Conservation (phyloP, 495 filamentous ascomycete species). For the Penicillium parvum region DNA sequence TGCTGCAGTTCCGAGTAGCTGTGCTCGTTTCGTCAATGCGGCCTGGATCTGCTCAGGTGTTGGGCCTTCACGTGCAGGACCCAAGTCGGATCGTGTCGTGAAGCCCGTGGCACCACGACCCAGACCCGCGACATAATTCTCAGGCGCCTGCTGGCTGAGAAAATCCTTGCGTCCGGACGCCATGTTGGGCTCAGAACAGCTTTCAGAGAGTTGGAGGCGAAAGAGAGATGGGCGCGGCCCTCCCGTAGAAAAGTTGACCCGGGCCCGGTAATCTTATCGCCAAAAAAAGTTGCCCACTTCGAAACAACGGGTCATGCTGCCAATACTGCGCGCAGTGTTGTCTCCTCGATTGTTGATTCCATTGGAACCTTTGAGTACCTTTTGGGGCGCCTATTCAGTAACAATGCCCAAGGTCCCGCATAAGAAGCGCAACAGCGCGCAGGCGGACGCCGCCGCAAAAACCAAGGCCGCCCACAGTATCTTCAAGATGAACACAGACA, state of each 20-base stretch:
- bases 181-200: slow-evolving; percentile 43
- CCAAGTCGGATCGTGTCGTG: slow-evolving; percentile 94
- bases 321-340: too few relatives aligned
- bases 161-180: slow-evolving; percentile 82
- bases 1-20: slow-evolving; percentile 74
- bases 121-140: slow-evolving; percentile 97
- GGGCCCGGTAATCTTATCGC: slow-evolving; percentile 42
- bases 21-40: slow-evolving; percentile 85
- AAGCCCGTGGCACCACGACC: slow-evolving; percentile 97
- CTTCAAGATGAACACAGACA: slow-evolving; percentile 80
- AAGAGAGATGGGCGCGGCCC: slow-evolving; percentile 4
- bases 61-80: slow-evolving; percentile 92
- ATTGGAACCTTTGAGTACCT: too few relatives aligned
- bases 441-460: slow-evolving; percentile 44
- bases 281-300: slow-evolving; percentile 28
- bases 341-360: too few relatives aligned
- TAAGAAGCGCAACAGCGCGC: slow-evolving; percentile 54
- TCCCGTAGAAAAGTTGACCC: slow-evolving; percentile 29
- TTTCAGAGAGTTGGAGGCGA: slow-evolving; percentile 1
- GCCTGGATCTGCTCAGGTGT: slow-evolving; percentile 98
- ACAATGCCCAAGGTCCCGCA: slow-evolving; percentile 40
- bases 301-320: too few relatives aligned
- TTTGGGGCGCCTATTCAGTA: too few relatives aligned
- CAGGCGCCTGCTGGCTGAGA: slow-evolving; percentile 82
- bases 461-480: slow-evolving; percentile 66